A percentile compares a stretch with the other conserved stretches of the same genome.
phyloP scores from a whole-genome alignment of 495 filamentous ascomycete genomes.

The Penicillium fimorum region DNA sequence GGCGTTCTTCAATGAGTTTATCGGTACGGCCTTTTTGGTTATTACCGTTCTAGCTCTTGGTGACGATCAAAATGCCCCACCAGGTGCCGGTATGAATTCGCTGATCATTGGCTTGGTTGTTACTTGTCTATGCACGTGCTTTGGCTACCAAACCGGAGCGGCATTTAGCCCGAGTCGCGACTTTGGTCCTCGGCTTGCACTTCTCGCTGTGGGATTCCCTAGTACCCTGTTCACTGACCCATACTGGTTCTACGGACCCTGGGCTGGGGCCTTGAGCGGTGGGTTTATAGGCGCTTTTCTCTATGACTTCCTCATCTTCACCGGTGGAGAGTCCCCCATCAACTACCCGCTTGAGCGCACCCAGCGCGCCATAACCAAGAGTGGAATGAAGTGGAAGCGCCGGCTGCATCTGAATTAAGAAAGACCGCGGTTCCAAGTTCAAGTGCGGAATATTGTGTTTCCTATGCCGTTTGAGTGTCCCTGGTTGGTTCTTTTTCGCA shows the following conservation, averaged over 20 bases:
- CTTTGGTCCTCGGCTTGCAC: constrained; percentile 48
- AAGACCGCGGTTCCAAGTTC: background rate
- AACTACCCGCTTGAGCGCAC: constrained; percentile 48
- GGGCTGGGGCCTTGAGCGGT: constrained; percentile 45
- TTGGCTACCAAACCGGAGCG: constrained; percentile 51
- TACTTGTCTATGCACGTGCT: constrained; percentile 41
- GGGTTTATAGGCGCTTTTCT: constrained; percentile 45
- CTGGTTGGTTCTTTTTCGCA: background rate
- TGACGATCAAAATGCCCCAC: constrained; percentile 55
- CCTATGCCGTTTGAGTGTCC: background rate
- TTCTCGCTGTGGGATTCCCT: constrained; percentile 45
- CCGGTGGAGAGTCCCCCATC: constrained; percentile 52
- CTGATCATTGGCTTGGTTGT: constrained; percentile 48
- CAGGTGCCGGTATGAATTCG: constrained; percentile 53
- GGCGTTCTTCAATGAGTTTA: constrained; percentile 52
- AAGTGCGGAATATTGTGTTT: background rate
- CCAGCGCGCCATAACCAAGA: constrained; percentile 35
- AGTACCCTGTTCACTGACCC: constrained; percentile 38
- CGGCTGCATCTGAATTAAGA: constrained; percentile 24
- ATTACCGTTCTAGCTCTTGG: constrained; percentile 52
- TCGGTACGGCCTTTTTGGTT: constrained; percentile 46
- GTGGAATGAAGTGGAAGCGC: constrained; percentile 32
- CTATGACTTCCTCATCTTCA: constrained; percentile 56
- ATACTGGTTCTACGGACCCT: constrained; percentile 55
- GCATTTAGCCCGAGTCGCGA: constrained; percentile 52